Percentiles rank a stretch among this genome's conserved stretches.
Evolutionary conservation across 2,329 filamentous ascomycete genomes (phyloP).

Genomic region (Cytospora schulzeri): DNA sequence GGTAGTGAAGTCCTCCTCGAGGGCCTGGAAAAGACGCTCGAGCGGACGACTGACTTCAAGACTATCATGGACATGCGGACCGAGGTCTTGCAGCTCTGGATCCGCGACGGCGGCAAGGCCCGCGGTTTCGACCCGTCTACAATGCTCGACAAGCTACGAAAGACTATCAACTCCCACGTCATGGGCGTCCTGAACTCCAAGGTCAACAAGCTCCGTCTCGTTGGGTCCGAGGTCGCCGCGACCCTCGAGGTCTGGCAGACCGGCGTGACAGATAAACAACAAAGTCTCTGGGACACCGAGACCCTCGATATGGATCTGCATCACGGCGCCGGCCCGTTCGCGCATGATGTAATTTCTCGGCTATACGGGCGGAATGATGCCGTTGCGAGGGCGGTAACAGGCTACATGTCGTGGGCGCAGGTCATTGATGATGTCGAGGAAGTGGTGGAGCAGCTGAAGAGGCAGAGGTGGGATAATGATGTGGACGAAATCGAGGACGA

Average conservation of each 20-base stretch:
- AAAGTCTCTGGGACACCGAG: conserved; percentile 68
- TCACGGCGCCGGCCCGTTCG: conserved; percentile 67
- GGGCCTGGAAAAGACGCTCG: conserved; percentile 64
- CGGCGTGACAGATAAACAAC: conserved; percentile 51
- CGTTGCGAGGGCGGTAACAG: conserved; percentile 61
- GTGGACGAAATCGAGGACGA: conserved; percentile 75
- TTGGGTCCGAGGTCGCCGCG: conserved; percentile 65
- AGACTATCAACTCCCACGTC: conserved; percentile 69
- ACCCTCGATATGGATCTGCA: conserved; percentile 67
- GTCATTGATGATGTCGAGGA: conserved; percentile 68
- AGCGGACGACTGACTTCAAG: conserved; percentile 65
- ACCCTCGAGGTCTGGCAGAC: conserved; percentile 63
- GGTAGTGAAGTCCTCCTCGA: conserved; percentile 61
- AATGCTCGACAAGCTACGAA: conserved; percentile 69
- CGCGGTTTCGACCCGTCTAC: conserved; percentile 68
- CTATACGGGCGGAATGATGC: conserved; percentile 72
- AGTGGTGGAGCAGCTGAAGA: conserved; percentile 65
- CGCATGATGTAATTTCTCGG: conserved; percentile 67
- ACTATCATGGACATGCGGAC: conserved; percentile 70
- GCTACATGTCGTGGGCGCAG: conserved; percentile 74
- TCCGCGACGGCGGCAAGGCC: conserved; percentile 66
- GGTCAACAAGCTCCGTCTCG: conserved; percentile 63
- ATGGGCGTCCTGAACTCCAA: conserved; percentile 64
- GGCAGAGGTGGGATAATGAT: conserved; percentile 75
- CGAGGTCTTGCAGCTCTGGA: conserved; percentile 73